Conservation (phyloP, 2,329 filamentous ascomycete genomes). For the Septoria linicola region DNA sequence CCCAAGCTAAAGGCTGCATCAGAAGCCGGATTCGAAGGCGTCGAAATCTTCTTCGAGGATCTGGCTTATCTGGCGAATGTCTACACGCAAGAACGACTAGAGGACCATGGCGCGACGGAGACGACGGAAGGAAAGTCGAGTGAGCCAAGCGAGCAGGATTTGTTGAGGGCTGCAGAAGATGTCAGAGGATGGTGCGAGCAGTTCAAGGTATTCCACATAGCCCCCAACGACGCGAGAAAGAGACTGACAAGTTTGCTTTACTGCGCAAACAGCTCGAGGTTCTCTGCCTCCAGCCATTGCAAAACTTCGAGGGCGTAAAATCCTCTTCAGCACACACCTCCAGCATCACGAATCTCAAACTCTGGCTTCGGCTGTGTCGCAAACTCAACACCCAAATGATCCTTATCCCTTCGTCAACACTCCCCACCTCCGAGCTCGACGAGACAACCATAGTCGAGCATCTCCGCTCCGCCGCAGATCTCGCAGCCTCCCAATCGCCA, state of each 20-base stretch:
- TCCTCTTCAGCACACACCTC: constrained; percentile 58
- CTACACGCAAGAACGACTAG: constrained; percentile 38
- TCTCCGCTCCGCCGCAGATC: constrained; percentile 63
- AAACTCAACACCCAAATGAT: constrained; percentile 68
- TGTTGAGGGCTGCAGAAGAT: constrained; percentile 56
- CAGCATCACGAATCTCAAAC: constrained; percentile 61
- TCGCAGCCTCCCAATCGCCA: constrained; percentile 56
- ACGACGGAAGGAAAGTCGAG: constrained; percentile 38
- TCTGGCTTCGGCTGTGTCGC: constrained; percentile 67
- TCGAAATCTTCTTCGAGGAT: constrained; percentile 78
- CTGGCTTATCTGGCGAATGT: constrained; percentile 58
- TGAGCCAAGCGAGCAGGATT: constrained; percentile 30
- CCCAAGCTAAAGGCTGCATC: constrained; percentile 68
- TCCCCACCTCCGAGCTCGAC: constrained; percentile 54
- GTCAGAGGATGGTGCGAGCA: constrained; percentile 58
- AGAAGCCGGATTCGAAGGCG: constrained; percentile 61
- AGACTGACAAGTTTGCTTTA: not conserved
- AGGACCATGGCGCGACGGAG: constrained; percentile 36
- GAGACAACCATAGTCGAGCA: constrained; percentile 60
- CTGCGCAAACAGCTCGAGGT: constrained; percentile 49
- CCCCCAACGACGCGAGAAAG: too few relatives aligned
- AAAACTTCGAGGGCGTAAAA: constrained; percentile 70
- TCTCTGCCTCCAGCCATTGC: constrained; percentile 71
- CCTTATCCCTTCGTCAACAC: constrained; percentile 69
- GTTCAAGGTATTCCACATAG: constrained; percentile 35